phyloP scores from a whole-genome alignment of 305 asterid species.

The Solanum hybrid region DNA sequence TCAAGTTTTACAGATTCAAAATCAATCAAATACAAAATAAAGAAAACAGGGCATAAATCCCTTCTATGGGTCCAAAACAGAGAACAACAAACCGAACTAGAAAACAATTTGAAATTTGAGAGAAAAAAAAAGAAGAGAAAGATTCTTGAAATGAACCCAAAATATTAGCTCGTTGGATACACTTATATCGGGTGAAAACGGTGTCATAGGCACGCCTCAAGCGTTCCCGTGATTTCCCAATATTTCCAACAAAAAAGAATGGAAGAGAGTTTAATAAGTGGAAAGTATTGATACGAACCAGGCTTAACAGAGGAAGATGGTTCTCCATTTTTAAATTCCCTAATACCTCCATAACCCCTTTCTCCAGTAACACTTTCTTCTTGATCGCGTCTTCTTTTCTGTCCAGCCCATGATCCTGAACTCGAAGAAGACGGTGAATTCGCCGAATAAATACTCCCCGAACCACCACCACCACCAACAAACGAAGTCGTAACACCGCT shows the following conservation, averaged over 20 bases:
- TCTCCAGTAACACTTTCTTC: slow-evolving; percentile 35
- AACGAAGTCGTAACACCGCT: slow-evolving; percentile 16
- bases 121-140: too few species aligned
- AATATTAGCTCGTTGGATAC: too few species aligned
- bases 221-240: too few species aligned
- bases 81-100: not conserved
- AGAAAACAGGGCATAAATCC: not conserved
- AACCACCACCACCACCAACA: slow-evolving; percentile 11
- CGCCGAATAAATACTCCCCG: slow-evolving; percentile 16
- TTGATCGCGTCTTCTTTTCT: slow-evolving; percentile 61
- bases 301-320: slow-evolving; percentile 37
- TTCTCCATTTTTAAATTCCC: slow-evolving; percentile 20
- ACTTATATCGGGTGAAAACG: not conserved
- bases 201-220: too few species aligned
- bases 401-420: slow-evolving; percentile 69
- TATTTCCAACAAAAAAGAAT: not conserved
- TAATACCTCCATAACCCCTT: slow-evolving; percentile 24
- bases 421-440: slow-evolving; percentile 68
- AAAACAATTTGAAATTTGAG: not conserved
- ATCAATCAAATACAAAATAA: not conserved
- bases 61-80: not conserved
- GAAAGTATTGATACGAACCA: slow-evolving; percentile 30
- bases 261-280: not conserved
- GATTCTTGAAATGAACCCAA: not conserved
- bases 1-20: not conserved